Evolutionary conservation across 495 filamentous ascomycete species (phyloP).

Genomic region (Oleoguttula mirabilis): DNA sequence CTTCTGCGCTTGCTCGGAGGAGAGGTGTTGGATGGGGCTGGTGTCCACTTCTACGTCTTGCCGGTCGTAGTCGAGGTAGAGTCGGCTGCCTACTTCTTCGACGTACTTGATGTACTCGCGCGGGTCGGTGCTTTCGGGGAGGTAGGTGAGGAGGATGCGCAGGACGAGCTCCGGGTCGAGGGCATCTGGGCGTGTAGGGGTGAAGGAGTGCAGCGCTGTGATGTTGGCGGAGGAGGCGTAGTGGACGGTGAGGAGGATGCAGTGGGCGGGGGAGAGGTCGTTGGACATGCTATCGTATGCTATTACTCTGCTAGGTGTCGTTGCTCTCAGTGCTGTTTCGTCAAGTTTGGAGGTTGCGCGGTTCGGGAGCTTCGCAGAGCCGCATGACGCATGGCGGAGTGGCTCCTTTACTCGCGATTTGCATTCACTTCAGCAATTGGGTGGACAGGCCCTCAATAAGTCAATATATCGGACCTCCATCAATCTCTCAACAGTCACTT

Average conservation of each 20-base stretch:
- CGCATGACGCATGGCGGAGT: no score
- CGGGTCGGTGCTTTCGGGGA: conserved; percentile 66
- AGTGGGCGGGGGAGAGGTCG: conserved; percentile 46
- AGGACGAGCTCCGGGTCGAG: conserved; percentile 57
- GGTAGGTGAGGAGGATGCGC: conserved; percentile 71
- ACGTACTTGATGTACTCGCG: conserved; percentile 50
- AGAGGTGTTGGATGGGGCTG: conserved; percentile 48
- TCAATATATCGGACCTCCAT: no score
- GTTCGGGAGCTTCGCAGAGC: no score
- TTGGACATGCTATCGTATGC: conserved; percentile 13
- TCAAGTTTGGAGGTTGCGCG: no score
- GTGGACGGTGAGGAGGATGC: conserved; percentile 51
- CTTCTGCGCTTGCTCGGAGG: conserved; percentile 53
- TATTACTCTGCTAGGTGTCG: background rate
- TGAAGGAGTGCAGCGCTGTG: conserved; percentile 47
- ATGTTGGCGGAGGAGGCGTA: conserved; percentile 49
- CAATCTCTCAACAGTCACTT: no score
- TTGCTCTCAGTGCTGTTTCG: no score
- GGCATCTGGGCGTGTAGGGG: conserved; percentile 43
- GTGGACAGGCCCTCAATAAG: no score
- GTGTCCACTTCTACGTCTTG: conserved; percentile 38
- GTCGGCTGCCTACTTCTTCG: conserved; percentile 33
- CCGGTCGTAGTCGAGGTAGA: conserved; percentile 26
- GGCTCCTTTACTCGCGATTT: no score
- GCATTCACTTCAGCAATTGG: no score